Conservation (phyloP, 495 filamentous ascomycete species). For the Neurospora sublineolata region DNA sequence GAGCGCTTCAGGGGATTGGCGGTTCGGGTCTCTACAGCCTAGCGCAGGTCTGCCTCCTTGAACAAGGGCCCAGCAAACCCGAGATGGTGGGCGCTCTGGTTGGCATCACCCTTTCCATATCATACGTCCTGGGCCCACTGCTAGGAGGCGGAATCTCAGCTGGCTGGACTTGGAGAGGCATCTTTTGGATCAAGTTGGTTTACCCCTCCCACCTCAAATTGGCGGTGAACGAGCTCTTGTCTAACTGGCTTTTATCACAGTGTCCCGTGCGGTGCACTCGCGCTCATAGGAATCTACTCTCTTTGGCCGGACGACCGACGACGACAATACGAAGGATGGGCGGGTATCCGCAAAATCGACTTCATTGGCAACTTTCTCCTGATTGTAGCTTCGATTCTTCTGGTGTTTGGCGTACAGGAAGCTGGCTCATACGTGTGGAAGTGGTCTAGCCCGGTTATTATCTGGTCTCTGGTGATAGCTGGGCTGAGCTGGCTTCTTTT, state of each 20-base stretch:
- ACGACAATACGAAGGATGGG: constrained; percentile 12
- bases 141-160: constrained; percentile 58
- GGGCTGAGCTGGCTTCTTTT: constrained; percentile 37
- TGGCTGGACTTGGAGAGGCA: constrained; percentile 52
- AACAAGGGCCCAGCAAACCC: constrained; percentile 40
- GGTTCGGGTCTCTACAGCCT: constrained; percentile 48
- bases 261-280: constrained; percentile 45
- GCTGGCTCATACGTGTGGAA: constrained; percentile 34
- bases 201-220: neutral
- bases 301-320: constrained; percentile 31
- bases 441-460: constrained; percentile 35
- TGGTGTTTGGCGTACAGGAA: constrained; percentile 49
- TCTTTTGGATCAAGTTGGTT: constrained; percentile 58
- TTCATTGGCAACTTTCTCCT: constrained; percentile 45
- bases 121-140: constrained; percentile 49
- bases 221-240: neutral
- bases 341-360: constrained; percentile 36
- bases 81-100: constrained; percentile 33
- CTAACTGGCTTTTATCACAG: constrained; percentile 13
- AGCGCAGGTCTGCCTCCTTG: constrained; percentile 41
- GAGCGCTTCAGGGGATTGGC: constrained; percentile 51
- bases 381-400: constrained; percentile 41
- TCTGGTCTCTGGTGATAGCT: constrained; percentile 31
- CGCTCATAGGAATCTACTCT: constrained; percentile 46
- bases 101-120: constrained; percentile 33